These are phyloP conservation scores for Filosporella fistucella DNA, from an alignment of 495 filamentous ascomycete genomes.

Conservation along the genomic window DNA sequence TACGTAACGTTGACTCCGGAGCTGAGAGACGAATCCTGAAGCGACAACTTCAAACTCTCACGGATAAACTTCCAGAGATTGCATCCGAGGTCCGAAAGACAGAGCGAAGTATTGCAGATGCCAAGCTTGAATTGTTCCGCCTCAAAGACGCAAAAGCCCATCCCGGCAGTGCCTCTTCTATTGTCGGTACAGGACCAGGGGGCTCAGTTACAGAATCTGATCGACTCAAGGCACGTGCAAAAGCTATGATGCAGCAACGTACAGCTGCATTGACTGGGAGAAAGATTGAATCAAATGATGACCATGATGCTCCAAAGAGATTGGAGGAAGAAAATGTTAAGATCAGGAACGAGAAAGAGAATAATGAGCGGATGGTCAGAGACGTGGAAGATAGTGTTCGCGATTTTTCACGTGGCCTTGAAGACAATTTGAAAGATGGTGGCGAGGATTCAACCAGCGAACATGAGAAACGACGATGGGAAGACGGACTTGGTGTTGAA, in stretches of 20 bases:
- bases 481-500: slow-evolving; percentile 94
- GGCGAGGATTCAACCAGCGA: slow-evolving; percentile 61
- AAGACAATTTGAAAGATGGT: slow-evolving; percentile 81
- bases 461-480: slow-evolving; percentile 92
- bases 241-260: slow-evolving; percentile 97
- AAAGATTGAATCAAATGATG: slow-evolving; percentile 61
- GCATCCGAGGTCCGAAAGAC: slow-evolving; percentile 88
- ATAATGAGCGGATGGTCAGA: slow-evolving; percentile 90
- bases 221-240: slow-evolving; percentile 88
- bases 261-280: slow-evolving; percentile 88
- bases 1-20: slow-evolving; percentile 71
- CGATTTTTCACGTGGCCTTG: slow-evolving; percentile 80
- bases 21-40: slow-evolving; percentile 82
- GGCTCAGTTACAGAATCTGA: slow-evolving; percentile 91
- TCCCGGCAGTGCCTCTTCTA: slow-evolving; percentile 73
- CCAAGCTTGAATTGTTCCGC: slow-evolving; percentile 90
- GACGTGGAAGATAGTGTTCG: slow-evolving; percentile 96
- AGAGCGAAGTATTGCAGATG: slow-evolving; percentile 89
- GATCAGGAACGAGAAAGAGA: slow-evolving; percentile 79
- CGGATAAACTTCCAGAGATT: slow-evolving; percentile 85
- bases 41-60: slow-evolving; percentile 81
- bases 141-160: slow-evolving; percentile 89
- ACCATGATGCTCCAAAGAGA: slow-evolving; percentile 72
- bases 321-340: slow-evolving; percentile 83
- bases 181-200: slow-evolving; percentile 91